Evolutionary conservation across 2,329 filamentous ascomycete species (phyloP).

Genomic region (Claviceps sp.): DNA sequence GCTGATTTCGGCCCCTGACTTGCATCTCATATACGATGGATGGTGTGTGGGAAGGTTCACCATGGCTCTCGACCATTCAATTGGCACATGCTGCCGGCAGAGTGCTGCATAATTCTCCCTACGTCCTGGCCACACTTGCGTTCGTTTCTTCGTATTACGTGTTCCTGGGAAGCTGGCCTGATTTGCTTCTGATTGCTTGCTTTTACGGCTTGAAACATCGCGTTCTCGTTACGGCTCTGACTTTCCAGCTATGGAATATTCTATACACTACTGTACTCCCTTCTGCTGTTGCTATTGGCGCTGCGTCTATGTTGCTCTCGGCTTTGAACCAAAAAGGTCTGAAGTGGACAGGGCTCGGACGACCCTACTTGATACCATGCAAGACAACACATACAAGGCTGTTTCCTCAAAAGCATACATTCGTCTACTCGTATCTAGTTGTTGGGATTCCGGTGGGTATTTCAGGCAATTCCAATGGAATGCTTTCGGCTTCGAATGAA

Average conservation of each 20-base stretch:
- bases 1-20: not conserved
- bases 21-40: slow-evolving; percentile 12
- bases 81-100: slow-evolving; percentile 11
- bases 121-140: not conserved
- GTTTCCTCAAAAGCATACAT: slow-evolving; percentile 55
- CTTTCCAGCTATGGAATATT: not conserved
- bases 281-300: not conserved
- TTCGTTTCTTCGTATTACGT: slow-evolving; percentile 9
- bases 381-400: slow-evolving; percentile 50
- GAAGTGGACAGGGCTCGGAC: slow-evolving; percentile 5
- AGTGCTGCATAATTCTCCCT: not conserved
- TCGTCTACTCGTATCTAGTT: slow-evolving; percentile 57
- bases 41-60: slow-evolving; percentile 13
- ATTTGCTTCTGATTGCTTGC: slow-evolving; percentile 9
- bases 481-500: slow-evolving; percentile 35
- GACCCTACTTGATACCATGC: slow-evolving; percentile 49
- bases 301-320: not conserved
- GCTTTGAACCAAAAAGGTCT: not conserved
- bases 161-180: slow-evolving; percentile 10
- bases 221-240: not conserved
- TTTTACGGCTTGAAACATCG: slow-evolving; percentile 2
- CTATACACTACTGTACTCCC: not conserved
- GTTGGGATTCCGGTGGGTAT: slow-evolving; percentile 56
- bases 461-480: slow-evolving; percentile 37
- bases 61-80: slow-evolving; percentile 9